A percentile compares a stretch with the other conserved stretches of the same genome.
Conservation (phyloP, 192 early-diverging fungal species). For the Coemansia sp. region DNA sequence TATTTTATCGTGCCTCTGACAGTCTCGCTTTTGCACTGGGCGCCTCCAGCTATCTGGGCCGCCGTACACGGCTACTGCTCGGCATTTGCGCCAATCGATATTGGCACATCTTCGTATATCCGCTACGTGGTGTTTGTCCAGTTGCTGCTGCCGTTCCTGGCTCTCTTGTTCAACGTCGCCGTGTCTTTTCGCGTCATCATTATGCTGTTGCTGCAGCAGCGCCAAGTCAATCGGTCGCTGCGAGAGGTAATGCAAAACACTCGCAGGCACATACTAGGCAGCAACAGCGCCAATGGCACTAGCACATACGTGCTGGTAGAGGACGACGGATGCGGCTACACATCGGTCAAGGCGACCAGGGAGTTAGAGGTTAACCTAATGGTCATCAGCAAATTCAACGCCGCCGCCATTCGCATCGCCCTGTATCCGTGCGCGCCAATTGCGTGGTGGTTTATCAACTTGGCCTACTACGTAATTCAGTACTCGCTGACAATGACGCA, state of each 20-base stretch:
- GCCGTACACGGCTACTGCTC: slow-evolving; percentile 20
- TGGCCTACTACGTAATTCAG: slow-evolving; percentile 23
- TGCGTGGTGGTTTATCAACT: slow-evolving; percentile 21
- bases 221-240: slow-evolving; percentile 22
- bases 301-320: background rate
- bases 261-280: background rate
- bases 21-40: slow-evolving; percentile 15
- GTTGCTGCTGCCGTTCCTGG: slow-evolving; percentile 24
- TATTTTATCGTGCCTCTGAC: slow-evolving; percentile 32
- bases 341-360: slow-evolving; percentile 12
- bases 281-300: background rate
- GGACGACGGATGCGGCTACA: slow-evolving; percentile 3
- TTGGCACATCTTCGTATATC: slow-evolving; percentile 23
- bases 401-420: slow-evolving; percentile 46
- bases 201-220: slow-evolving; percentile 29
- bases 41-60: slow-evolving; percentile 23
- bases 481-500: slow-evolving; percentile 31
- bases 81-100: slow-evolving; percentile 17
- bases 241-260: slow-evolving; percentile 12
- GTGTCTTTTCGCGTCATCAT: slow-evolving; percentile 21
- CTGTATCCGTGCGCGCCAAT: slow-evolving; percentile 38
- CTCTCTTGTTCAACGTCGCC: slow-evolving; percentile 37
- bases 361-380: slow-evolving; percentile 22
- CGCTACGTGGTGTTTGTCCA: slow-evolving; percentile 16
- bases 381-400: slow-evolving; percentile 37